A percentile compares a stretch with the other conserved stretches of the same genome.
phyloP scores from a whole-genome alignment of 257 asterid genomes.

The Rehmannia glutinosa region DNA sequence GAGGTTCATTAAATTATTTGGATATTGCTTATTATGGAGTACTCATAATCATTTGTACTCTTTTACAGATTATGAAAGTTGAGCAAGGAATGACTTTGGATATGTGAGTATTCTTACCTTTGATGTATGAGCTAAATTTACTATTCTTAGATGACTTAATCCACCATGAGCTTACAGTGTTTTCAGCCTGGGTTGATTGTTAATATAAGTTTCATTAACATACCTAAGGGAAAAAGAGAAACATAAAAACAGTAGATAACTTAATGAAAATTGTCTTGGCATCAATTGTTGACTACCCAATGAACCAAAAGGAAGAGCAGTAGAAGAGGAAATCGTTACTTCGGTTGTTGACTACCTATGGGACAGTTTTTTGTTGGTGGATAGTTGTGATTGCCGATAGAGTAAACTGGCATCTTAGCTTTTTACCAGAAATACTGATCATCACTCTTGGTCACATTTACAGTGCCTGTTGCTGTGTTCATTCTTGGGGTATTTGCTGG shows the following conservation, averaged over 20 bases:
- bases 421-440: not conserved
- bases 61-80: constrained; percentile 72
- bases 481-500: constrained; percentile 94
- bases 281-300: not conserved
- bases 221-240: not conserved
- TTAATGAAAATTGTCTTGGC: not conserved
- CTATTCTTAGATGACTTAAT: constrained; percentile 9
- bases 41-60: constrained; percentile 1
- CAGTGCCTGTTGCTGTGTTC: constrained; percentile 99
- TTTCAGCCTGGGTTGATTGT: not conserved
- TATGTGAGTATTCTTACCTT: constrained; percentile 51
- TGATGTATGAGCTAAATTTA: constrained; percentile 5
- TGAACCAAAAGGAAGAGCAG: not conserved
- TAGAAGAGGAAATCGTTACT: not conserved
- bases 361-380: too few relatives aligned
- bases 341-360: too few relatives aligned
- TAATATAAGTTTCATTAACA: not conserved
- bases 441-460: constrained; percentile 20
- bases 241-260: not conserved
- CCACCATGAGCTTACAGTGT: not conserved
- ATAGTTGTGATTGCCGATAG: too few relatives aligned
- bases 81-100: constrained; percentile 97
- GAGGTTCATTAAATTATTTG: constrained; percentile 1
- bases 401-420: too few relatives aligned
- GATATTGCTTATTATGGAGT: not conserved